A percentile compares a stretch with the other conserved stretches of the same genome.
phyloP scores from a whole-genome alignment of 2,329 filamentous ascomycete species.

The Periconia digitata region DNA sequence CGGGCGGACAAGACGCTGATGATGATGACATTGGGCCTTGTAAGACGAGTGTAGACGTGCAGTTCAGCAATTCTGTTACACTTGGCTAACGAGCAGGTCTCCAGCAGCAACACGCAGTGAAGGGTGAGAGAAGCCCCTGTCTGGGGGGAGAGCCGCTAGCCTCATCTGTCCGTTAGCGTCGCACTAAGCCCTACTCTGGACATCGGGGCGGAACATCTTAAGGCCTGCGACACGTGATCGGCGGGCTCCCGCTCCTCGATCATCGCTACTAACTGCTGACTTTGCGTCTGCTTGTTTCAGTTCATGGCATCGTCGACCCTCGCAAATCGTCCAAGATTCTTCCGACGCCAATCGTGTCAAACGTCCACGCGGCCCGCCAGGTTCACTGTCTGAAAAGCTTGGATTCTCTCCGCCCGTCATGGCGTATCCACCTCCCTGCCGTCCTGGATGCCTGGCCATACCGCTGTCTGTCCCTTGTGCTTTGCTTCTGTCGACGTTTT shows the following conservation, averaged over 20 bases:
- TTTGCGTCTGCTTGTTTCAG: too few relatives aligned
- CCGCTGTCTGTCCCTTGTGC: neutral
- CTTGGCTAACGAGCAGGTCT: too few relatives aligned
- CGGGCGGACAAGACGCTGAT: neutral
- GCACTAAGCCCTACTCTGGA: neutral
- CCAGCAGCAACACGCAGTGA: neutral
- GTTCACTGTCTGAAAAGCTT: neutral
- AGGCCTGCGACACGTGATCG: neutral
- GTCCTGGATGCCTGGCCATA: neutral
- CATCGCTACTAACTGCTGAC: too few relatives aligned
- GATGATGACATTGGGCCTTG: neutral
- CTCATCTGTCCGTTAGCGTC: neutral
- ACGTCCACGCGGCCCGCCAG: neutral
- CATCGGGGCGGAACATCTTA: too few relatives aligned
- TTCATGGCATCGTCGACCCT: neutral
- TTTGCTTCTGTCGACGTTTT: slow-evolving; percentile 1
- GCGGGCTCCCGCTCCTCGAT: too few relatives aligned
- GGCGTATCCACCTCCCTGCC: neutral
- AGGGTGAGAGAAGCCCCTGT: neutral
- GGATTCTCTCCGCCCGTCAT: too few relatives aligned
- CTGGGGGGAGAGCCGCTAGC: neutral
- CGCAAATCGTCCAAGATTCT: neutral
- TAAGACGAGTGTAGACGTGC: neutral
- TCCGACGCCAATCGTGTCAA: neutral
- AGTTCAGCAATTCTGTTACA: neutral